Conservation (phyloP, 129 eudicot species). For the Saussurea involucrata region DNA sequence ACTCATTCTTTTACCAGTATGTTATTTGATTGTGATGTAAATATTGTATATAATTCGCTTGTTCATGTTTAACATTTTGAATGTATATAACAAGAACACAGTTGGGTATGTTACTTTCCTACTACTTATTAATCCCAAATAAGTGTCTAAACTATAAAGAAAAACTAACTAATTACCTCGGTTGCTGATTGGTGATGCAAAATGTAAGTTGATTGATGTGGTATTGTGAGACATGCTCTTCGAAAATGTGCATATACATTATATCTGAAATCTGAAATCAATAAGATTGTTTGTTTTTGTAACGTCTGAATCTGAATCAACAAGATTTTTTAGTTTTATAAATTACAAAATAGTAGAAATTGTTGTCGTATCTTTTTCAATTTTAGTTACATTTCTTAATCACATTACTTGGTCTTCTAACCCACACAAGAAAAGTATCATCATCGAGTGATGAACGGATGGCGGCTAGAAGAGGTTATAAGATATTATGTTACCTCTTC, state of each 20-base stretch:
- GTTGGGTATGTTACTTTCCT: neutral
- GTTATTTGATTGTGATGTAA: conserved; percentile 1
- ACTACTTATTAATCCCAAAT: neutral
- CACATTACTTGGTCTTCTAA: too few species aligned
- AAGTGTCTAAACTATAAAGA: neutral
- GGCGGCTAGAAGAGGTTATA: too few species aligned
- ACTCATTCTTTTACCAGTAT: conserved; percentile 9
- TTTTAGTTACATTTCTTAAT: too few species aligned
- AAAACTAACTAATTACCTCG: neutral
- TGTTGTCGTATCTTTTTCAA: too few species aligned
- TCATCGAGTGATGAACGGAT: too few species aligned
- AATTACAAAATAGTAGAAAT: too few species aligned
- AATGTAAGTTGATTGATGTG: neutral
- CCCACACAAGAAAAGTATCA: too few species aligned
- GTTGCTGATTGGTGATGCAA: neutral
- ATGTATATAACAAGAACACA: conserved; percentile 16
- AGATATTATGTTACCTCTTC: too few species aligned
- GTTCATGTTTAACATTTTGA: neutral
- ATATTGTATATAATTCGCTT: conserved; percentile 25
- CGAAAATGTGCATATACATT: neutral
- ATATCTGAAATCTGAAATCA: too few species aligned
- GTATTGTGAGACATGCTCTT: neutral
- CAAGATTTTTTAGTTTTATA: too few species aligned
- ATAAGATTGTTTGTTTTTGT: too few species aligned
- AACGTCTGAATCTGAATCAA: too few species aligned